These are phyloP conservation scores for Pichiaceae sp. DNA, from an alignment of 1,139 yeast genomes.

Conservation along the genomic window DNA sequence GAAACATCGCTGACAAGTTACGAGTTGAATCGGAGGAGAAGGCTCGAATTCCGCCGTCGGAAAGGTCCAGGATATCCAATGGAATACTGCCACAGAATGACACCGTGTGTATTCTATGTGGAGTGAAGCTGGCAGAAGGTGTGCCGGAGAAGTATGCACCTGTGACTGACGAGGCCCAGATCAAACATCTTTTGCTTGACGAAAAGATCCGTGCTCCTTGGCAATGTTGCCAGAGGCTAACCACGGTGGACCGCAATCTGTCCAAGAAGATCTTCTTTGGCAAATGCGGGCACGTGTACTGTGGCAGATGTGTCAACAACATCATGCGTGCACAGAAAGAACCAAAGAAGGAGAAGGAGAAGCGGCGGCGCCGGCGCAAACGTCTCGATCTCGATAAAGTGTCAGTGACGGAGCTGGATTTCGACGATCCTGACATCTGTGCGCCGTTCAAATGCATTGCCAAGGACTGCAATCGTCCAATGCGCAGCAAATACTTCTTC, in stretches of 20 bases:
- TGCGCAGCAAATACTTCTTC: conserved; percentile 17
- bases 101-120: conserved; percentile 63
- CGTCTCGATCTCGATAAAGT: conserved; percentile 5
- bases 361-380: conserved; percentile 8
- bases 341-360: conserved; percentile 7
- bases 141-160: conserved; percentile 43
- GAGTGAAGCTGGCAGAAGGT: conserved; percentile 62
- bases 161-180: conserved; percentile 18
- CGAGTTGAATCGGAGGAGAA: conserved; percentile 24
- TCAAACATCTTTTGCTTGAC: conserved; percentile 26
- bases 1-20: conserved; percentile 22
- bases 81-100: conserved; percentile 26
- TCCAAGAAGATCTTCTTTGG: conserved; percentile 65
- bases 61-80: conserved; percentile 26
- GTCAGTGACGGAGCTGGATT: conserved; percentile 19
- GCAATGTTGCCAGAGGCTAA: conserved; percentile 39
- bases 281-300: conserved; percentile 76
- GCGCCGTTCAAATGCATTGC: conserved; percentile 45
- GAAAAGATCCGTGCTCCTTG: conserved; percentile 50
- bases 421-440: conserved; percentile 36
- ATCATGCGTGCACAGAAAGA: conserved; percentile 27
- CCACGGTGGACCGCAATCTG: conserved; percentile 49
- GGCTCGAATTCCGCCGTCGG: conserved; percentile 18
- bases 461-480: conserved; percentile 27
- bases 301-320: conserved; percentile 74